These are phyloP conservation scores for Pezicula rhizophila DNA, from an alignment of 2,329 filamentous ascomycete genomes.

Conservation along the genomic window DNA sequence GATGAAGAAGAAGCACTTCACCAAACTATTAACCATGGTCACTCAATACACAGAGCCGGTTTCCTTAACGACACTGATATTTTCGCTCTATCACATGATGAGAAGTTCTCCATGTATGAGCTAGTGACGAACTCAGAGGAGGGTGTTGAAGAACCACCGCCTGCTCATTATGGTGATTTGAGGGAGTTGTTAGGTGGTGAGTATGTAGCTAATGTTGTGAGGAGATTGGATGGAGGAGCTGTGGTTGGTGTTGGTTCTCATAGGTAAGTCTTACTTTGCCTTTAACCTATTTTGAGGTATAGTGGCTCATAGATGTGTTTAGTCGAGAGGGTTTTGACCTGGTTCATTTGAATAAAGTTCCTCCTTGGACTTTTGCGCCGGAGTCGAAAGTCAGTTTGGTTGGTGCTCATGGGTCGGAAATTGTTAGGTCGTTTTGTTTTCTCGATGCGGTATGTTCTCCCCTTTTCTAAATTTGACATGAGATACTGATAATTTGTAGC, in stretches of 20 bases:
- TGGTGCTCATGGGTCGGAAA: conserved; percentile 57
- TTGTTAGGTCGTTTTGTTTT: conserved; percentile 59
- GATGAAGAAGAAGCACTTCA: conserved; percentile 74
- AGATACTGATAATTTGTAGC: conserved; percentile 14
- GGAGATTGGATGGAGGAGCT: conserved; percentile 53
- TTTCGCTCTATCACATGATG: conserved; percentile 71
- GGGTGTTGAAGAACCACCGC: conserved; percentile 42
- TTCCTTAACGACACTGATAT: conserved; percentile 62
- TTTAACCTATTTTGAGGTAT: conserved; percentile 4
- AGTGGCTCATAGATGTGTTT: background rate
- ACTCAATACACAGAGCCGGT: conserved; percentile 68
- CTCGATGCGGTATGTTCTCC: conserved; percentile 45
- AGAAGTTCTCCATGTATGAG: conserved; percentile 69
- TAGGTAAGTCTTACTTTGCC: conserved; percentile 43
- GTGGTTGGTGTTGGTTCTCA: conserved; percentile 61
- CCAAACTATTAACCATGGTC: conserved; percentile 72
- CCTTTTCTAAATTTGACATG: background rate
- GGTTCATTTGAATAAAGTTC: conserved; percentile 49
- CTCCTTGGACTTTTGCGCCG: conserved; percentile 48
- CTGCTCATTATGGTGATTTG: conserved; percentile 62
- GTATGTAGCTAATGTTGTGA: conserved; percentile 65
- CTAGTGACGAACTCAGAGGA: conserved; percentile 57
- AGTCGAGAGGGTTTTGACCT: conserved; percentile 55
- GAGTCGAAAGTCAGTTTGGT: conserved; percentile 52
- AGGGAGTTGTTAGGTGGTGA: conserved; percentile 60